These are phyloP conservation scores for Notholithocarpus densiflorus DNA, from an alignment of 306 rosid genomes.

Conservation along the genomic window DNA sequence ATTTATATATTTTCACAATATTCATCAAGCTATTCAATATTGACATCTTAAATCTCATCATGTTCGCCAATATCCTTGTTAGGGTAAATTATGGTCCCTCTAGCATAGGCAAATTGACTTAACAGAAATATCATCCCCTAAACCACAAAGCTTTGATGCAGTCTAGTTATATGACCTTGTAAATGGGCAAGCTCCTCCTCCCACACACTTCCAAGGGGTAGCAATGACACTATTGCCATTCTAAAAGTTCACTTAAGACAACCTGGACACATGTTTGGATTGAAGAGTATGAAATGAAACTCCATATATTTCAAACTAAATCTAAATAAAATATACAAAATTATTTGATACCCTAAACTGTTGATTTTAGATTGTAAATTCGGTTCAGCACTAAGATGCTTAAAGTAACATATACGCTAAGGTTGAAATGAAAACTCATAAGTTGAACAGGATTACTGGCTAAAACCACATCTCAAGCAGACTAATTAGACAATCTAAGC, in stretches of 20 bases:
- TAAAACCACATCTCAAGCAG: not conserved
- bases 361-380: not conserved
- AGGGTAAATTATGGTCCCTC: not conserved
- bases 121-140: not conserved
- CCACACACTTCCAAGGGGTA: no score
- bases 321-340: not conserved
- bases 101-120: not conserved
- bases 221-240: no score
- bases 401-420: not conserved
- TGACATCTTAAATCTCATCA: not conserved
- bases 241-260: not conserved
- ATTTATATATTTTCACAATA: not conserved
- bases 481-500: not conserved
- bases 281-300: not conserved
- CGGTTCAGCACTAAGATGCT: not conserved
- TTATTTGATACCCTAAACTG: not conserved
- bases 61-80: not conserved
- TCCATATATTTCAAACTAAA: not conserved
- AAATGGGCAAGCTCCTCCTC: no score
- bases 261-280: not conserved
- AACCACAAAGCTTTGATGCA: not conserved
- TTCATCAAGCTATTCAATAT: not conserved
- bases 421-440: not conserved
- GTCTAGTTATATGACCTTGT: no score
- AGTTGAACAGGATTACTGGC: not conserved